Evolutionary conservation across 2,329 filamentous ascomycete genomes (phyloP), one percentile per base, ranked within the genome.

Genomic region (Colletotrichum tofieldiae): DNA sequence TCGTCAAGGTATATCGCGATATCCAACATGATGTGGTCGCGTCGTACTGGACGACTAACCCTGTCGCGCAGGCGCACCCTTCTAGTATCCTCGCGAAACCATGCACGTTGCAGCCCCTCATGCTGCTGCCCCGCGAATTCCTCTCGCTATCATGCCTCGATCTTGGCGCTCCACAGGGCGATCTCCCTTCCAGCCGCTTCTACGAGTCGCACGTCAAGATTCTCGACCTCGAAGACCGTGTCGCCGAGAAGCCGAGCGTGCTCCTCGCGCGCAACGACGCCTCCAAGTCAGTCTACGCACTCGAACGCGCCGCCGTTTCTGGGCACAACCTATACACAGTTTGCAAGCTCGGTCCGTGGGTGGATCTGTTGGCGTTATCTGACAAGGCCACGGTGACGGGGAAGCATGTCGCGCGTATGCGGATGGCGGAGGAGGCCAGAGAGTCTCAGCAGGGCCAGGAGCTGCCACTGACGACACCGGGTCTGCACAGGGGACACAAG

Each of bases 291-390:
- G 74, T 89, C 0, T 93, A 90, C 78, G 91, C 87, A 16, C 82
- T 94, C n/a, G 93, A 95, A 82, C 86, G 89, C 32, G 89, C 93
- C 45, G 83, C 86, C 20, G 81, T 83, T 58, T 35, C 35, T 6
- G 52, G 47, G 18, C 35, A 52, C n/a, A 87, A 87, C 0, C 83
- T 92, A 4, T 95, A 93, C 79, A 88, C 89, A 14, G 79, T 94
- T 35, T 95, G 92, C 80, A 91, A 89, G 76, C 83, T 96, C 54
- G 92, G 90, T 2, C 81, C 84, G 26, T 94, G 92, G 92, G 86
- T 93, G 29, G 88, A 91, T 73, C 78, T 92, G 63, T 85, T 87
- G 45, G 82, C 85, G 8, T 82, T 95, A 37, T 81, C 82, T 32
- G 78, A 80, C 14, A 80, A 84, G 49, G 88, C 90, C 49, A 89